Base-by-base conservation (phyloP, 148 eudicot species). In the Beta vulgaris region DNA sequence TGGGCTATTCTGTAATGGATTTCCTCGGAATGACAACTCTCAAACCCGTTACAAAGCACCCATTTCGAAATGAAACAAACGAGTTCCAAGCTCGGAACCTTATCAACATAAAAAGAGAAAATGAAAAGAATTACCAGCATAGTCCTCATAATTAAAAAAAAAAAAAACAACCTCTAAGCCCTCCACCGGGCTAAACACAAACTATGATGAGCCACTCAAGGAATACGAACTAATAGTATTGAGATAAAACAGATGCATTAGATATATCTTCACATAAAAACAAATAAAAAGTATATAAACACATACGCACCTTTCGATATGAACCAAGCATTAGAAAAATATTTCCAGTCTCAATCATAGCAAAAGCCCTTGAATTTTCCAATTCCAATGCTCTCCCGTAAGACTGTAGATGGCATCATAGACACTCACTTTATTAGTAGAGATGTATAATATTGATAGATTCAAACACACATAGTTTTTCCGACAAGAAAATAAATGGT, bases 261-360 rank as follows among this genome's bases (percentile, higher is more conserved):
- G 14, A 57, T 39, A 57, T 43, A 31, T 15, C 36, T 64, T 64
- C 3, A 74, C 18, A 63, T 49, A n/a, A 37, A 28, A 32, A 37
- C 19, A 31, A 21, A 64, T 21, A 28, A 10, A 2, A 36, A 31
- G 46, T 21, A 6, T 2, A 29, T 13, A 72, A 37, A 51, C 44
- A 21, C 39, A 73, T 10, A 66, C 76, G 67, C 75, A 96, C 99
- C 99, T 92, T 89, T 82, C 88, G 79, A 69, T 78, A 89, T 58
- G 91, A 88, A 79, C 98, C 97, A 83, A 96, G 97, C 94, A 89
- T 91, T 77, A 92, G 78, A 63, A 78, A 84, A 55, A 96, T 85
- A 81, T 96, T 92, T 79, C 97, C 99, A 77, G 97, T 92, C 85
- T 92, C 99, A 66, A 96, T 65, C 90, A 96, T 71, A 12, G 98